Conservation (phyloP, 2,329 filamentous ascomycete species). For the Cyclaneusma minus region DNA sequence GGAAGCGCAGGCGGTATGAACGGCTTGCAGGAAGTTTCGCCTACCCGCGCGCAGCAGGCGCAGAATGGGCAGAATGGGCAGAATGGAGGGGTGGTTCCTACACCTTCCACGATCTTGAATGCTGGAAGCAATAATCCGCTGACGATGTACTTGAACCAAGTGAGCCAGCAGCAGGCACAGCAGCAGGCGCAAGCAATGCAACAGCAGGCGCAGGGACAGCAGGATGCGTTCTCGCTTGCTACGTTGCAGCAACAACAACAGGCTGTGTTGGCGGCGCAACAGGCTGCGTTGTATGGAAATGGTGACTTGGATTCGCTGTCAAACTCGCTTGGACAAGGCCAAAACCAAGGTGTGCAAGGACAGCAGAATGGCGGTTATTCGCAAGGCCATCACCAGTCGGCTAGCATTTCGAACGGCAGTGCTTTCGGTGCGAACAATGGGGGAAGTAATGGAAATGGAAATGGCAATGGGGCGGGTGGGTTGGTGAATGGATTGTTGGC, state of each 20-base stretch:
- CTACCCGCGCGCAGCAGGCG: conserved; percentile 41
- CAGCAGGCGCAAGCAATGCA: conserved; percentile 41
- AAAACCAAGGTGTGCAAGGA: too few species aligned
- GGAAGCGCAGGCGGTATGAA: conserved; percentile 17
- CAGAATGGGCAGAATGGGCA: conserved; percentile 34
- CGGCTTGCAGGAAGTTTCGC: conserved; percentile 15
- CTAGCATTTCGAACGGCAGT: conserved; percentile 50
- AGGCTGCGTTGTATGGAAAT: conserved; percentile 67
- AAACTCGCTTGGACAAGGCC: conserved; percentile 40
- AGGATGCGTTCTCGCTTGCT: conserved; percentile 25
- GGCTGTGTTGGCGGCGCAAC: conserved; percentile 56
- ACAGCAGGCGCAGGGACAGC: conserved; percentile 23
- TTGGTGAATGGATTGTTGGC: too few species aligned
- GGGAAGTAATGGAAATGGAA: too few species aligned
- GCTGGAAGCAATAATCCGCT: conserved; percentile 70
- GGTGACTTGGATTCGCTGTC: conserved; percentile 44
- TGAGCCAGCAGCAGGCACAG: conserved; percentile 55
- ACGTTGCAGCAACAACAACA: conserved; percentile 47
- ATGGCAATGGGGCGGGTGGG: too few species aligned
- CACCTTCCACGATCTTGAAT: conserved; percentile 63
- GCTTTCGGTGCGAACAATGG: too few species aligned
- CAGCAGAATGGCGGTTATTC: conserved; percentile 38
- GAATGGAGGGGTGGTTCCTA: conserved; percentile 29
- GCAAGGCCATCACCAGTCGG: conserved; percentile 40
- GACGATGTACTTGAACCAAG: conserved; percentile 83